Conservation (phyloP, 192 early-diverging fungal species). For the Phycomyces blakesleeanus region DNA sequence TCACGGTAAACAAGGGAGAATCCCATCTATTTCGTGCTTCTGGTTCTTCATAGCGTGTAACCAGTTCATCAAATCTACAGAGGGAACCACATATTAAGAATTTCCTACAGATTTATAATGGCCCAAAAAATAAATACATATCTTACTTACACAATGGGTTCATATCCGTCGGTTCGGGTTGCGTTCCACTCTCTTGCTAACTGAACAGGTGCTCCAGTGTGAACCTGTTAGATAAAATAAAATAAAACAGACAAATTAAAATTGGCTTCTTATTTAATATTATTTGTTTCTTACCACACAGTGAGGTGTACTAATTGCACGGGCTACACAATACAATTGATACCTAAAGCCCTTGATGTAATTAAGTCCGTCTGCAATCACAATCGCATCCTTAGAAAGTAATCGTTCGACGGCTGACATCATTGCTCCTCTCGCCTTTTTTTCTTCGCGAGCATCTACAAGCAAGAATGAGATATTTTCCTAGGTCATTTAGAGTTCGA, state of each 20-base stretch:
- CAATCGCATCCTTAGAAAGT: slow-evolving; percentile 77
- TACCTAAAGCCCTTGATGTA: slow-evolving; percentile 99
- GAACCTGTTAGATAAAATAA: slow-evolving; percentile 29
- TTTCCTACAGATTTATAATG: too few species aligned
- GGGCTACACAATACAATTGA: slow-evolving; percentile 88
- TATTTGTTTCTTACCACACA: slow-evolving; percentile 58
- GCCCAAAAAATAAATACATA: too few species aligned
- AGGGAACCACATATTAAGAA: background rate
- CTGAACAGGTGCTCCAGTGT: slow-evolving; percentile 57
- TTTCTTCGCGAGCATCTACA: slow-evolving; percentile 63
- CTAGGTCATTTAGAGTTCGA: slow-evolving; percentile 24
- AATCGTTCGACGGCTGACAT: slow-evolving; percentile 88
- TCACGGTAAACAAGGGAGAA: slow-evolving; percentile 87
- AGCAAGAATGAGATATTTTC: slow-evolving; percentile 18
- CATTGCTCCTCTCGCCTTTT: slow-evolving; percentile 79
- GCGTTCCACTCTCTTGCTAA: slow-evolving; percentile 55
- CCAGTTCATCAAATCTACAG: slow-evolving; percentile 70
- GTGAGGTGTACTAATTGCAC: slow-evolving; percentile 81
- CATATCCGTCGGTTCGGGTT: slow-evolving; percentile 43
- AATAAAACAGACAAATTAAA: too few species aligned
- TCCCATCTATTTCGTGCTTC: slow-evolving; percentile 91
- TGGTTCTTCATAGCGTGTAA: slow-evolving; percentile 92
- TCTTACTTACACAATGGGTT: slow-evolving; percentile 35
- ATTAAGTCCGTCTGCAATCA: slow-evolving; percentile 93
- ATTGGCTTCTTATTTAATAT: background rate